These are phyloP conservation scores for Phalaenopsis aphrodite DNA, from an alignment of 106 monocot genomes.

Conservation along the genomic window DNA sequence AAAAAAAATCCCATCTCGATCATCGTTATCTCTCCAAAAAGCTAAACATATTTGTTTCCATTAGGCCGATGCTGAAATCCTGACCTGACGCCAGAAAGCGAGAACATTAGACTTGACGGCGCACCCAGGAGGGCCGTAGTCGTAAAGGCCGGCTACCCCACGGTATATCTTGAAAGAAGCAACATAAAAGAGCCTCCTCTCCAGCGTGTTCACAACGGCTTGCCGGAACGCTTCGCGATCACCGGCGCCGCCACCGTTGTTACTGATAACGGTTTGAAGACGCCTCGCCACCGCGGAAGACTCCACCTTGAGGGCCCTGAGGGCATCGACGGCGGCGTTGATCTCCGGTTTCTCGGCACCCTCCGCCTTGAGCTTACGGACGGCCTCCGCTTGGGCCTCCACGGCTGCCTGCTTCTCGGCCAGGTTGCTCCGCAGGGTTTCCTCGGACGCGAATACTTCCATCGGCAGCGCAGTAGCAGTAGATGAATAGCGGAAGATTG, in stretches of 20 bases:
- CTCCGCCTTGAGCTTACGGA: constrained; percentile 43
- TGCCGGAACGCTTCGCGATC: constrained; percentile 51
- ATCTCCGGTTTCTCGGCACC: constrained; percentile 25
- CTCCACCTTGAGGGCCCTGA: constrained; percentile 24
- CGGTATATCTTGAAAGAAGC: constrained; percentile 93
- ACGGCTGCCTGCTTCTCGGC: constrained; percentile 41
- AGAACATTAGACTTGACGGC: constrained; percentile 82
- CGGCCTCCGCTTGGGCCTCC: constrained; percentile 51
- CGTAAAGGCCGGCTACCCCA: constrained; percentile 82
- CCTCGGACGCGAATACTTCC: constrained; percentile 20
- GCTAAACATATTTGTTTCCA: too few species aligned
- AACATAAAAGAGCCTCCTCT: constrained; percentile 74
- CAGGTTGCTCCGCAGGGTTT: constrained; percentile 39
- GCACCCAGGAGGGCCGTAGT: constrained; percentile 89
- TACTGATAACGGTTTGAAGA: constrained; percentile 34
- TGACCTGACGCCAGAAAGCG: constrained; percentile 92
- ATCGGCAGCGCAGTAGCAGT: not conserved
- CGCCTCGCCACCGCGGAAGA: constrained; percentile 30
- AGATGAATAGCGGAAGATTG: not conserved
- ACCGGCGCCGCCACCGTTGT: constrained; percentile 6
- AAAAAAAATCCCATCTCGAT: too few species aligned
- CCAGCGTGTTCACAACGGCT: constrained; percentile 65
- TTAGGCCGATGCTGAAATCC: not conserved
- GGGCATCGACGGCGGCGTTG: constrained; percentile 50
- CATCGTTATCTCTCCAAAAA: too few species aligned